Conservation (phyloP, 2,329 filamentous ascomycete species). For the Diaporthe batatas region DNA sequence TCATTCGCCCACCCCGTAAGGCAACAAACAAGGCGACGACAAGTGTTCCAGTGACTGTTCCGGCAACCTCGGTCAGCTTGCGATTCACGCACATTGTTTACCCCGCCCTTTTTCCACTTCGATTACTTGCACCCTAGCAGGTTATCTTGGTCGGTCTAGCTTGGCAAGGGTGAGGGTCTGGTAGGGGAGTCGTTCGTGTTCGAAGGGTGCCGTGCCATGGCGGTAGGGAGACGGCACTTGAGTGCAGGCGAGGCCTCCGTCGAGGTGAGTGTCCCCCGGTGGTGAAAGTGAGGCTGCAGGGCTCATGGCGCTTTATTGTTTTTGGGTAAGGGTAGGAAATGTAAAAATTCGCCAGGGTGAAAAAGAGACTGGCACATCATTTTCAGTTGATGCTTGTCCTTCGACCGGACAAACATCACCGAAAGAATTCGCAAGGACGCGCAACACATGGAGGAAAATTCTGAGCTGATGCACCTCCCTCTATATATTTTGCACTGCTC, state of each 20-base stretch:
- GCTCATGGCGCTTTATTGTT: neutral
- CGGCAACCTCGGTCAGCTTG: constrained; percentile 1
- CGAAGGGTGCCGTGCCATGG: constrained; percentile 13
- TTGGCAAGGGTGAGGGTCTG: constrained; percentile 12
- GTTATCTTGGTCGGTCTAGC: neutral
- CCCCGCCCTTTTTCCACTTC: constrained; percentile 26
- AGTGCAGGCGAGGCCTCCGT: constrained; percentile 13
- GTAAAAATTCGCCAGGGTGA: neutral
- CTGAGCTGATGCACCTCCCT: neutral
- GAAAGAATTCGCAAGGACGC: constrained; percentile 3
- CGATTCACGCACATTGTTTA: neutral
- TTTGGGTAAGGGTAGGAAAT: neutral
- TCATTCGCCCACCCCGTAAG: constrained; percentile 9
- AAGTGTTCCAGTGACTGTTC: neutral
- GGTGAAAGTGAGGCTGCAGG: constrained; percentile 9
- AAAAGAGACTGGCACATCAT: neutral
- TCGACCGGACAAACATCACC: neutral
- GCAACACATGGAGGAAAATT: neutral
- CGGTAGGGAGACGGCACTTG: constrained; percentile 30
- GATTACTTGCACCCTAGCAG: neutral
- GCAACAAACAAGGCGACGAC: constrained; percentile 14
- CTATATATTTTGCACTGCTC: constrained; percentile 19
- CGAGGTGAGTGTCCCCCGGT: neutral
- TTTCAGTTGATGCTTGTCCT: neutral
- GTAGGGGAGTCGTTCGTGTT: neutral